phyloP scores from a whole-genome alignment of 2,329 filamentous ascomycete genomes.

The Zopfia rhizophila region DNA sequence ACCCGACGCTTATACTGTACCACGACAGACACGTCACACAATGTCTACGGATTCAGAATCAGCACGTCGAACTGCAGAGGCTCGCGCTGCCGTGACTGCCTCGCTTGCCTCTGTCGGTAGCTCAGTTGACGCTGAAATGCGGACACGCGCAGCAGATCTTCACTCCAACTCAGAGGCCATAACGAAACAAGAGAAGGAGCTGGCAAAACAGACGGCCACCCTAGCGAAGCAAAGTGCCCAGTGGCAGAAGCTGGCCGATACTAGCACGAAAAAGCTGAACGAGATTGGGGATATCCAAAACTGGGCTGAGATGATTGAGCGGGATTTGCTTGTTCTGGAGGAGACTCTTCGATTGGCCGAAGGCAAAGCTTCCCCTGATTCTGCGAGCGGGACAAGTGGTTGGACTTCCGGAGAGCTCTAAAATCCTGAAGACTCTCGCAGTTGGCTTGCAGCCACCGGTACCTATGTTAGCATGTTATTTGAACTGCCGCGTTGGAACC shows the following conservation, averaged over 20 bases:
- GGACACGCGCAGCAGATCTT: conserved; percentile 73
- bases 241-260: conserved; percentile 71
- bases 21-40: conserved; percentile 13
- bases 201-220: conserved; percentile 68
- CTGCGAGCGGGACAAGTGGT: conserved; percentile 45
- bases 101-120: conserved; percentile 69
- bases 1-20: conserved; percentile 1
- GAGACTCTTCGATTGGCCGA: conserved; percentile 53
- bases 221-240: conserved; percentile 73
- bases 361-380: conserved; percentile 34
- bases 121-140: conserved; percentile 74
- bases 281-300: conserved; percentile 86
- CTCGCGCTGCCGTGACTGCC: conserved; percentile 62
- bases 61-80: conserved; percentile 56
- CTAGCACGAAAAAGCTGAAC: conserved; percentile 73
- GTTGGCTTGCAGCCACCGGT: too few relatives aligned
- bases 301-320: conserved; percentile 82
- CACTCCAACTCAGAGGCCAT: conserved; percentile 76
- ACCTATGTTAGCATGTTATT: too few relatives aligned
- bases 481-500: too few relatives aligned
- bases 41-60: conserved; percentile 46
- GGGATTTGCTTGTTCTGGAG: conserved; percentile 53
- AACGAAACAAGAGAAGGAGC: conserved; percentile 72
- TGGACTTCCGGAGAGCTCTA: too few relatives aligned
- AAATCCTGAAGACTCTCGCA: too few relatives aligned